A percentile compares a stretch with the other conserved stretches of the same genome.
Conservation (phyloP, 306 rosid genomes). For the Chamaecrista fasciculata region DNA sequence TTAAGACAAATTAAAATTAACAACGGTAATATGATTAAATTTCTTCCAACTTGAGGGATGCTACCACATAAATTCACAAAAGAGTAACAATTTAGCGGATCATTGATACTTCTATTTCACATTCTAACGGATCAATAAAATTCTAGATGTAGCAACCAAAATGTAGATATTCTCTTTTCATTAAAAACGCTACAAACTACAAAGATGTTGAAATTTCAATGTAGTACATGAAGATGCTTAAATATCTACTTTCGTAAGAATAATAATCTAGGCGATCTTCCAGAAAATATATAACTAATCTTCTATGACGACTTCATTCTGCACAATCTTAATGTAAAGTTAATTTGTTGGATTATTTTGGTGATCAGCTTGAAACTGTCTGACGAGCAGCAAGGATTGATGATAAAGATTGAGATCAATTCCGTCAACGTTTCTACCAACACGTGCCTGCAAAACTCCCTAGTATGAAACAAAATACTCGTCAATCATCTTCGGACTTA, state of each 20-base stretch:
- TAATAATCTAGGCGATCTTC: not conserved
- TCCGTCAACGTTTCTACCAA: conserved; percentile 86
- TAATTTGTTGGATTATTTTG: conserved; percentile 35
- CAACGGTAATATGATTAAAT: no score
- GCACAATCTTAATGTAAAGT: conserved; percentile 1
- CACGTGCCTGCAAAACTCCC: conserved; percentile 37
- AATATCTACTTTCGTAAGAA: not conserved
- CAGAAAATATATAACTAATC: not conserved
- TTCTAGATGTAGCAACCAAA: no score
- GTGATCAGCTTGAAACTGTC: conserved; percentile 70
- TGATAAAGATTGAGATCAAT: conserved; percentile 74
- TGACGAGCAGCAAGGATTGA: conserved; percentile 66
- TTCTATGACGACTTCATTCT: not conserved
- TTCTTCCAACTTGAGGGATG: not conserved
- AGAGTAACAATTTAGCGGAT: not conserved
- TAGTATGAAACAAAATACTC: conserved; percentile 36
- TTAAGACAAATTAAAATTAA: no score
- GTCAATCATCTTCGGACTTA: not conserved
- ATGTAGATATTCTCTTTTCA: no score
- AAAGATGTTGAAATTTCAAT: no score
- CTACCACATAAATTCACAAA: not conserved
- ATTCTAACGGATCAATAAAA: no score
- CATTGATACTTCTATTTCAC: no score
- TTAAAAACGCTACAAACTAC: no score
- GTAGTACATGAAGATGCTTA: not conserved